Evolutionary conservation across 2,329 filamentous ascomycete species (phyloP).

Genomic region (Plenodomus biglobosus): DNA sequence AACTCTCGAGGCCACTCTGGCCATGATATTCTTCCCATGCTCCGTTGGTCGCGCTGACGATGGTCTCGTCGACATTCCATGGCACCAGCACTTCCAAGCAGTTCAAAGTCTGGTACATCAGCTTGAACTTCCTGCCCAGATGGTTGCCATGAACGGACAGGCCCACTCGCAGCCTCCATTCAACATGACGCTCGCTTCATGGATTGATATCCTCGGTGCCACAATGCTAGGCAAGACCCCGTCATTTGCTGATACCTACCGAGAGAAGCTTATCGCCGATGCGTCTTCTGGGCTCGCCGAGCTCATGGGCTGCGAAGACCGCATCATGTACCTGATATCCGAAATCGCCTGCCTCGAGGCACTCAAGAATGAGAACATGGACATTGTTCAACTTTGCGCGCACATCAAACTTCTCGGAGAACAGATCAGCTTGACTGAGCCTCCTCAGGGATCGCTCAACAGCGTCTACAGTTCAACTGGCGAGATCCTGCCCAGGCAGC

Average conservation of each 20-base stretch:
- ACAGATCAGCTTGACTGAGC: constrained; percentile 81
- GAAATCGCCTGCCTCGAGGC: constrained; percentile 96
- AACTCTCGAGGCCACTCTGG: constrained; percentile 88
- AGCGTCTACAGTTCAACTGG: constrained; percentile 64
- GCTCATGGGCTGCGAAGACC: constrained; percentile 96
- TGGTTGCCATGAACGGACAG: constrained; percentile 61
- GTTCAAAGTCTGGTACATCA: constrained; percentile 82
- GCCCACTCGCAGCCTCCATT: constrained; percentile 72
- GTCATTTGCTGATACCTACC: constrained; percentile 90
- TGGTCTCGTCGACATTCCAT: constrained; percentile 84
- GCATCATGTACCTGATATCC: constrained; percentile 96
- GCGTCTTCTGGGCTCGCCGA: constrained; percentile 75
- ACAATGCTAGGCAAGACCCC: constrained; percentile 88
- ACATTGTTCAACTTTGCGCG: constrained; percentile 81
- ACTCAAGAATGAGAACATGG: constrained; percentile 74
- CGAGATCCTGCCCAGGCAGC: constrained; percentile 76
- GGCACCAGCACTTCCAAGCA: constrained; percentile 96
- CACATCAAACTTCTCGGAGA: constrained; percentile 86
- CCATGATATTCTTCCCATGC: constrained; percentile 96
- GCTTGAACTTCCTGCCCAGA: constrained; percentile 72
- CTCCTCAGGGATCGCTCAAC: constrained; percentile 50
- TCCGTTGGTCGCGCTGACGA: constrained; percentile 86
- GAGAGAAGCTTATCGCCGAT: constrained; percentile 78
- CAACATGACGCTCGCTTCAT: constrained; percentile 91
- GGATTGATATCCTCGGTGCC: constrained; percentile 96